Percentiles rank a stretch among this genome's conserved stretches.
Evolutionary conservation across 2,329 filamentous ascomycete genomes (phyloP).

Genomic region (Verticillium klebahnii): DNA sequence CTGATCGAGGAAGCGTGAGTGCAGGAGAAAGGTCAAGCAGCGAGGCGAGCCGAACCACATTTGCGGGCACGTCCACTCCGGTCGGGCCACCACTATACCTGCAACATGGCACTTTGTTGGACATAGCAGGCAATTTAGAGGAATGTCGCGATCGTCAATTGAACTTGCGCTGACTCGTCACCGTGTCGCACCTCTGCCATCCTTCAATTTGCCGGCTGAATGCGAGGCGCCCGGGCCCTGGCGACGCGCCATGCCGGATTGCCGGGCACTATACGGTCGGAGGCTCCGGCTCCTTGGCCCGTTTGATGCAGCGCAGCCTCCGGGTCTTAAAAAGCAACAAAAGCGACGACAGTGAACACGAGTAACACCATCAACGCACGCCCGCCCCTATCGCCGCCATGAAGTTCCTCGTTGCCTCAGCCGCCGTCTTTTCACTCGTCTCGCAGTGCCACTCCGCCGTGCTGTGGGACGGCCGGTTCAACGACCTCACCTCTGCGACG

Average conservation of each 20-base stretch:
- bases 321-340: not conserved
- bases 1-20: too few species aligned
- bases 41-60: too few species aligned
- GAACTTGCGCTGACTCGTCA: not conserved
- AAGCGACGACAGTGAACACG: not conserved
- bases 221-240: not conserved
- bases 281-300: not conserved
- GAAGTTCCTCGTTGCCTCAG: not conserved
- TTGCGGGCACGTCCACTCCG: too few species aligned
- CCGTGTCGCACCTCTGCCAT: not conserved
- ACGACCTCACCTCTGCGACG: slow-evolving; percentile 46
- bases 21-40: too few species aligned
- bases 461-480: slow-evolving; percentile 64
- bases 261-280: not conserved
- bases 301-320: not conserved
- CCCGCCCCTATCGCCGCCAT: not conserved
- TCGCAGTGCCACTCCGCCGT: slow-evolving; percentile 19
- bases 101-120: not conserved
- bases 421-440: not conserved
- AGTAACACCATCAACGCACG: not conserved
- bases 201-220: not conserved
- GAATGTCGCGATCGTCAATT: not conserved
- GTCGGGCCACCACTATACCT: not conserved
- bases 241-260: not conserved
- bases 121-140: not conserved